phyloP scores from a whole-genome alignment of 2,329 filamentous ascomycete genomes.

The Aphanocladium album region DNA sequence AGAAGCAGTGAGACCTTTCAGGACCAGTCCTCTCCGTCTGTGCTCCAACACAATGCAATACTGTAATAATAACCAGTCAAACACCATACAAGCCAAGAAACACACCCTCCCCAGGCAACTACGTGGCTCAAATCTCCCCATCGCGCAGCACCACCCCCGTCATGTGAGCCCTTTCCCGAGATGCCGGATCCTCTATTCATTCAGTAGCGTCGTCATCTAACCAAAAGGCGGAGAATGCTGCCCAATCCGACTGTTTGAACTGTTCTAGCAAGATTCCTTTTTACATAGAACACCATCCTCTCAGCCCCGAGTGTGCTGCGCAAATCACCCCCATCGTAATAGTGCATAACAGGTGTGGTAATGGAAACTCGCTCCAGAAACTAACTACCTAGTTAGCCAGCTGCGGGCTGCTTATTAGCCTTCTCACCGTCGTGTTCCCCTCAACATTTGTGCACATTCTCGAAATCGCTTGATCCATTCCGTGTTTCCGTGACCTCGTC shows the following conservation, averaged over 20 bases:
- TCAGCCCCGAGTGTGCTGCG: background rate
- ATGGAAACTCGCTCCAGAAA: background rate
- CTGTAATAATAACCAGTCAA: too few species aligned
- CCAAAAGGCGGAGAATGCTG: background rate
- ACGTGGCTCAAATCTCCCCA: too few species aligned
- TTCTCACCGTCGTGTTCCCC: too few species aligned
- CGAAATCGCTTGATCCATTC: too few species aligned
- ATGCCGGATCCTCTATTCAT: background rate
- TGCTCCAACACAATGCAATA: background rate
- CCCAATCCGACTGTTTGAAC: background rate
- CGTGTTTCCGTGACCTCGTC: too few species aligned
- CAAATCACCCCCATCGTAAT: background rate
- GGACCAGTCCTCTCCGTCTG: background rate
- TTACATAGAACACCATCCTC: background rate
- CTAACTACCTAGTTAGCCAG: too few species aligned
- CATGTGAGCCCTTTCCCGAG: constrained; percentile 1
- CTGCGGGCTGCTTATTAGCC: too few species aligned
- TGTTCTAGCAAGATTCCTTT: background rate
- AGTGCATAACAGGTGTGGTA: background rate
- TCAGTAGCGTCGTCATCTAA: background rate
- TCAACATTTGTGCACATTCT: too few species aligned
- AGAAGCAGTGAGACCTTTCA: background rate
- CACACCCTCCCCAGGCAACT: too few species aligned
- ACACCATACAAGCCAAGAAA: too few species aligned
- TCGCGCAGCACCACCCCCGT: background rate